Evolutionary conservation across 2,329 filamentous ascomycete genomes (phyloP).

Genomic region (Cucurbitaria berberidis): DNA sequence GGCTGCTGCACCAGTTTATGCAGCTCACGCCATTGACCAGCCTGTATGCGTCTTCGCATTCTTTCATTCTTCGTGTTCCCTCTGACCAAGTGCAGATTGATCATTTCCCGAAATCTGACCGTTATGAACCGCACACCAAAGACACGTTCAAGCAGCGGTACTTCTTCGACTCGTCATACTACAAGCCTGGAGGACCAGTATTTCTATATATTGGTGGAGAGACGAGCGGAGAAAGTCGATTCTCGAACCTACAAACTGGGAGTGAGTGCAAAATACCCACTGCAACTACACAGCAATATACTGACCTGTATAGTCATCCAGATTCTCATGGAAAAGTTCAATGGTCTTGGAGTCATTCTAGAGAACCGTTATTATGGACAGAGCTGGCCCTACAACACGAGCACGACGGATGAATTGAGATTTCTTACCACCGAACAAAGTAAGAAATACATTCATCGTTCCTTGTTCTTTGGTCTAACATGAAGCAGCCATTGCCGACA

Average conservation of each 20-base stretch:
- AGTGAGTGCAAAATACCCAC: constrained; percentile 27
- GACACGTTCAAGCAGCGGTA: constrained; percentile 63
- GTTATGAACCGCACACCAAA: constrained; percentile 52
- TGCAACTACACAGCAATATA: background rate
- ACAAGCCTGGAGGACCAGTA: constrained; percentile 60
- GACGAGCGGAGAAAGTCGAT: constrained; percentile 45
- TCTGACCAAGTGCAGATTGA: constrained; percentile 46
- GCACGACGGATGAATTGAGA: constrained; percentile 57
- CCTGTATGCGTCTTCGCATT: constrained; percentile 17
- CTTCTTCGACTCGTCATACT: constrained; percentile 61
- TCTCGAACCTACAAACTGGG: constrained; percentile 52
- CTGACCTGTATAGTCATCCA: constrained; percentile 52
- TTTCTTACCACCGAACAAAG: constrained; percentile 60
- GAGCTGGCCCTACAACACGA: constrained; percentile 57
- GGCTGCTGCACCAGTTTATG: constrained; percentile 20
- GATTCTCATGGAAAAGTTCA: constrained; percentile 61
- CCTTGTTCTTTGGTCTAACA: background rate
- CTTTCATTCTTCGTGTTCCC: background rate
- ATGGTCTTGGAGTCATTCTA: constrained; percentile 61
- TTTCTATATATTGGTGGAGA: constrained; percentile 59
- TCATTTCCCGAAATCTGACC: constrained; percentile 53
- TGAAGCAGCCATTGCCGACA: constrained; percentile 55
- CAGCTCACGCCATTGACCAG: constrained; percentile 32
- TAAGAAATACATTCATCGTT: background rate
- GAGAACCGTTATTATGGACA: constrained; percentile 60